Evolutionary conservation across 1,139 yeast genomes (phyloP).

Genomic region (Suhomyces kunorum): DNA sequence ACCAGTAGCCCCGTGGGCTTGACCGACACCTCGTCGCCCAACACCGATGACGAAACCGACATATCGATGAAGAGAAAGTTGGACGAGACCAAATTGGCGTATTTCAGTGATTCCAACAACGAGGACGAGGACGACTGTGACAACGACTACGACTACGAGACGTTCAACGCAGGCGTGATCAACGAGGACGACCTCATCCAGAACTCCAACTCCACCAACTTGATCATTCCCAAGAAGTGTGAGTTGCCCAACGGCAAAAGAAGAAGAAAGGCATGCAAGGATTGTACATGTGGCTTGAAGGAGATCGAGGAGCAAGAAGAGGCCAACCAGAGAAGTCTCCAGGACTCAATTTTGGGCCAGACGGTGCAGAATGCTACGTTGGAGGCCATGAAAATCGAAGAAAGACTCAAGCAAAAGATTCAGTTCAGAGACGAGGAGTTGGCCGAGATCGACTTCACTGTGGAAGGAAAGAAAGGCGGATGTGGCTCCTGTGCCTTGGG

Average conservation of each 20-base stretch:
- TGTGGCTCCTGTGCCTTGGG: conserved; percentile 97
- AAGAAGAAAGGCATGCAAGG: conserved; percentile 89
- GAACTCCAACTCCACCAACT: conserved; percentile 27
- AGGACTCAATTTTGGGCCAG: conserved; percentile 45
- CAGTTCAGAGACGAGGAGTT: conserved; percentile 66
- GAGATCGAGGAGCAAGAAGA: conserved; percentile 69
- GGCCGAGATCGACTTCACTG: conserved; percentile 90
- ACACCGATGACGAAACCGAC: conserved; percentile 38
- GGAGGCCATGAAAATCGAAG: conserved; percentile 57
- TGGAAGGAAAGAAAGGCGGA: conserved; percentile 92
- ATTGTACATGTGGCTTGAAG: conserved; percentile 94
- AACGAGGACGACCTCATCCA: conserved; percentile 47
- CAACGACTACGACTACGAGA: conserved; percentile 39
- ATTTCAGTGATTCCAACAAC: conserved; percentile 50
- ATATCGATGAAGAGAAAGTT: conserved; percentile 48
- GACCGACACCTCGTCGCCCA: conserved; percentile 46
- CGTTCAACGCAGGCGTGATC: conserved; percentile 31
- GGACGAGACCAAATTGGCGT: conserved; percentile 49
- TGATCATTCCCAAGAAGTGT: conserved; percentile 52
- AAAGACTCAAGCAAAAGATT: conserved; percentile 46
- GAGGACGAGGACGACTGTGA: conserved; percentile 45
- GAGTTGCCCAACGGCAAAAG: conserved; percentile 57
- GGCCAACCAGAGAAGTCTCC: conserved; percentile 48
- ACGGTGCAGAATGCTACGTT: conserved; percentile 55
- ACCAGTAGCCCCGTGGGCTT: conserved; percentile 28